Evolutionary conservation across 192 early-diverging fungal species (phyloP), one percentile per base, ranked within the genome.

Genomic region (Coemansia sp.): DNA sequence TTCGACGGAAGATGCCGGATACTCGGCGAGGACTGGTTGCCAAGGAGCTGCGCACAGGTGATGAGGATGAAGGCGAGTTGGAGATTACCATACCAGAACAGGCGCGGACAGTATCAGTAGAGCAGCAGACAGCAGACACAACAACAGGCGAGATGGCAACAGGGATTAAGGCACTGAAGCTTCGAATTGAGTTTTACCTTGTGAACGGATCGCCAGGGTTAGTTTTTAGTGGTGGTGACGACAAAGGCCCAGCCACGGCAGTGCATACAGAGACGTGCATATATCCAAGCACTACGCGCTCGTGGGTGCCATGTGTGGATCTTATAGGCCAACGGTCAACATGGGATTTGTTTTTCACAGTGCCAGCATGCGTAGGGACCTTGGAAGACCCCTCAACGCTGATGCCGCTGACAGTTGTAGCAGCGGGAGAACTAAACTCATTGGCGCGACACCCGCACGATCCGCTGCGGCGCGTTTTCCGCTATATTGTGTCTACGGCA

Each of bases 301-400:
- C 82, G 32, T 93, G 92, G 92, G 71, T 94, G 36, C 93, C 93
- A 14, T 94, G 92, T 57, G 63, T 93, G 39, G 92, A 94, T 66
- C 67, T 73, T 20, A 56, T 88, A 23, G 74, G 84, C 27, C 88
- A 88, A 27, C 65, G 88, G 58, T 87, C 84, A 23, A 92, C 91
- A 9, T 94, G 93, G 93, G 91, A 93, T 62, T 76, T 94, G 67
- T 85, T 88, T 31, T 89, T 88, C 56, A 86, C 87, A 5, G 87
- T 92, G 17, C 87, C 90, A 17, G 75, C 85, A 24, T 70, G 67
- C n/a, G 20, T 59, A 0, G 70, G 65, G 5, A 57, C 52, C 0
- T 11, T 61, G n/a, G 59, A 57, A 1, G 60, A 57, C n/a, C 56
- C 65, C 11, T 19, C 10, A 31, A 54, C 51, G 32, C 61, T 54